phyloP scores from a whole-genome alignment of 129 eudicot genomes.

The Ambrosia artemisiifolia region DNA sequence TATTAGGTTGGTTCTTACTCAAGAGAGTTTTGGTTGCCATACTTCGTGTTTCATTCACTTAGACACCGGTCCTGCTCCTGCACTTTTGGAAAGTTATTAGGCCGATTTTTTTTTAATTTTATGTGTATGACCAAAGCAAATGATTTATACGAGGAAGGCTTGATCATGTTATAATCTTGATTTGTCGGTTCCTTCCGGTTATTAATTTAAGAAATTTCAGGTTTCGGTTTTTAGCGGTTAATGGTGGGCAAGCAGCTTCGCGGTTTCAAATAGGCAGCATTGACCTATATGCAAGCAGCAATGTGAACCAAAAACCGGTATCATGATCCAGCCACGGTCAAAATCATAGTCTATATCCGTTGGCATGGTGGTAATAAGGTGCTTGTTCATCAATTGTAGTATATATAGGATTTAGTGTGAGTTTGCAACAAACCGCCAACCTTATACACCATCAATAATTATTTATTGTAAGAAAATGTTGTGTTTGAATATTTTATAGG shows the following conservation, averaged over 20 bases:
- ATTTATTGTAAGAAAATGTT: background rate
- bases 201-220: constrained; percentile 36
- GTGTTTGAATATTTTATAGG: background rate
- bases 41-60: background rate
- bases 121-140: background rate
- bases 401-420: background rate
- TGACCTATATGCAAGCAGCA: constrained; percentile 56
- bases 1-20: no score
- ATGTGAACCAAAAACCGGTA: background rate
- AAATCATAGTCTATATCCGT: background rate
- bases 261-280: constrained; percentile 89
- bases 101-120: background rate
- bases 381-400: background rate
- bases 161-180: background rate
- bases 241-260: constrained; percentile 50
- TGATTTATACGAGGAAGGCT: background rate
- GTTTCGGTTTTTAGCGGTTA: constrained; percentile 63
- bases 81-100: background rate
- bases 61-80: background rate
- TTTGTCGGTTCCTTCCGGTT: background rate
- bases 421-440: background rate
- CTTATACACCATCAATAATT: background rate
- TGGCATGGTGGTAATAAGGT: background rate
- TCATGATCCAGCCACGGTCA: background rate
- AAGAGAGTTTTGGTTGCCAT: no score